Base-by-base conservation (phyloP, 2,329 filamentous ascomycete species). In the Talaromyces albobiverticillius region DNA sequence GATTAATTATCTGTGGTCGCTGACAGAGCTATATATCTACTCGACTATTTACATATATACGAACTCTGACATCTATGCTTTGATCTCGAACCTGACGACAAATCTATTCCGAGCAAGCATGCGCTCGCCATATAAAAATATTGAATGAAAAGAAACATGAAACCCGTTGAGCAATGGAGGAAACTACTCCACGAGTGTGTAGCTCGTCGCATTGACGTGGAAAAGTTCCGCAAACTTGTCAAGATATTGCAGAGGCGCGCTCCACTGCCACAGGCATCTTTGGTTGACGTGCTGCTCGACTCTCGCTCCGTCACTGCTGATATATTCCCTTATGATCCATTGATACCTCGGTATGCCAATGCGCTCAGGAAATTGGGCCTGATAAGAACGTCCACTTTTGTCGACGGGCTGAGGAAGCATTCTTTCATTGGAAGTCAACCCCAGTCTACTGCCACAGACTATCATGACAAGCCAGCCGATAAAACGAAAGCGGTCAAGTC, bases 291-390 rank as follows among this genome's bases (percentile, higher is more conserved):
- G 5, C 57, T 75, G 32, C 59, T 74, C 2, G 65, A 69, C 34
- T 63, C 66, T n/a, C 69, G 67, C 34, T 58, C 63, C 5, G 58
- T 62, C 20, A 67, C 69, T 6, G 62, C 60, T 32, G 60, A 72
- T 50, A 40, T 38, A 29, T 52, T 52, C 13, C 63, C 67, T 41
- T 75, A 72, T 71, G 72, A 75, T 55, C 72, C 72, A n/a, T 58
- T 74, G 31, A 61, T 74, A 53, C 72, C 72, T 9, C 60, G 71
- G 13, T 75, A 75, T 60, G 64, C 72, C 32, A 71, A 74, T 54
- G 63, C 64, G 31, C 57, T 75, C 13, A 69, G 67, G 53, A 71
- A 67, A 54, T 57, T 64, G 45, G 67, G 66, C 1, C 59, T 61
- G 38, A 61, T 71, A 10, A 70, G 66, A 50, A 60, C 65, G n/a